These are phyloP conservation scores for Phyllosticta citrichinensis DNA, from an alignment of 2,329 filamentous ascomycete genomes.

Conservation along the genomic window DNA sequence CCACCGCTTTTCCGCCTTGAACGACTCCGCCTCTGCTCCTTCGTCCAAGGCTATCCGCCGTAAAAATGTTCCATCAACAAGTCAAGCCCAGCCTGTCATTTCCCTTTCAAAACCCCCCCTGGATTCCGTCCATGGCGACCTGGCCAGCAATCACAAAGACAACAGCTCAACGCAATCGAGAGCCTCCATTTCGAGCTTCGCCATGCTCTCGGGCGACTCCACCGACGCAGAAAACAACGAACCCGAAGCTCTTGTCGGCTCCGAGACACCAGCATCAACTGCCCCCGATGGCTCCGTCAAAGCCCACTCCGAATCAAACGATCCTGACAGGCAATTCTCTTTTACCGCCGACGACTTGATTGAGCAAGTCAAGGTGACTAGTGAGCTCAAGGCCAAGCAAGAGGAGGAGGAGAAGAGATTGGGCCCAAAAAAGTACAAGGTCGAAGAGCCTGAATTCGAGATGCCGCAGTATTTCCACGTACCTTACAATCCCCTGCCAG, in stretches of 20 bases:
- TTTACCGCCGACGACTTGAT: neutral
- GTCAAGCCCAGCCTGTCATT: slow-evolving; percentile 14
- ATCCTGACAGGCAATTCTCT: neutral
- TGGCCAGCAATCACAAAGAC: slow-evolving; percentile 18
- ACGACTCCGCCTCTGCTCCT: slow-evolving; percentile 19
- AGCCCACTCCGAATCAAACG: neutral
- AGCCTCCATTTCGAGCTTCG: slow-evolving; percentile 15
- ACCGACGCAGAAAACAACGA: neutral
- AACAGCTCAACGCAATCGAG: slow-evolving; percentile 25
- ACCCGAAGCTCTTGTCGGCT: neutral
- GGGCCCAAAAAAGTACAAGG: slow-evolving; percentile 11
- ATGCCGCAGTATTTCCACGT: slow-evolving; percentile 44
- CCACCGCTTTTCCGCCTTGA: slow-evolving; percentile 8
- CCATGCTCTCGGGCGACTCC: neutral
- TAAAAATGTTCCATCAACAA: neutral
- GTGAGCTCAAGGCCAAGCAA: slow-evolving; percentile 4
- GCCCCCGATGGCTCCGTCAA: neutral
- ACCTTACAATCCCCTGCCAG: slow-evolving; percentile 27
- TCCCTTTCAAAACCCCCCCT: slow-evolving; percentile 18
- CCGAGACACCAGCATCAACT: neutral
- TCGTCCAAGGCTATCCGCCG: slow-evolving; percentile 11
- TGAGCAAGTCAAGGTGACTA: neutral
- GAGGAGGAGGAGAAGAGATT: slow-evolving; percentile 14
- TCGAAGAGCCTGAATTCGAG: slow-evolving; percentile 27
- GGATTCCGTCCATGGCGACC: slow-evolving; percentile 23